phyloP scores from a whole-genome alignment of 2,329 filamentous ascomycete genomes.

The Drechslerella dactyloides region DNA sequence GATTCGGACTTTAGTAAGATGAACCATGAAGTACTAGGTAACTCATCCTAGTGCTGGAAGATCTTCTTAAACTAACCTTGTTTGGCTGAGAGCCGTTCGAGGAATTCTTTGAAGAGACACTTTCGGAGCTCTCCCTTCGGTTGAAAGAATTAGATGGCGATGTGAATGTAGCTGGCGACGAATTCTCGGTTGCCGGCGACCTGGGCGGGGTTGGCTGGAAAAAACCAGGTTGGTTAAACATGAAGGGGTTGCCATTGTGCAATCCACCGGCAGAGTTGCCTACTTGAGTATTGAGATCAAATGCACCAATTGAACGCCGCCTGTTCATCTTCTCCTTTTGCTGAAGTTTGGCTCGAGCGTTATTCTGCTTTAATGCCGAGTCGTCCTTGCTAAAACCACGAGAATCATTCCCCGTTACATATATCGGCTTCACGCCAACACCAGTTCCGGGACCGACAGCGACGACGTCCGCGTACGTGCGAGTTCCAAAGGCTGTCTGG shows the following conservation, averaged over 20 bases:
- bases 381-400: slow-evolving; percentile 53
- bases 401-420: slow-evolving; percentile 23
- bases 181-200: slow-evolving; percentile 42
- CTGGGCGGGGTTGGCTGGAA: slow-evolving; percentile 46
- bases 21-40: background rate
- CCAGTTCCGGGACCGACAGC: slow-evolving; percentile 53
- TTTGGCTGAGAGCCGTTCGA: slow-evolving; percentile 41
- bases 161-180: slow-evolving; percentile 42
- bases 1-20: background rate
- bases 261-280: slow-evolving; percentile 44
- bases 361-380: slow-evolving; percentile 31
- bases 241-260: slow-evolving; percentile 47
- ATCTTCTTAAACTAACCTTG: slow-evolving; percentile 16
- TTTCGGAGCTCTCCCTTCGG: slow-evolving; percentile 42
- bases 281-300: slow-evolving; percentile 49
- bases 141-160: slow-evolving; percentile 39
- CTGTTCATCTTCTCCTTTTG: slow-evolving; percentile 53
- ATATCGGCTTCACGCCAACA: slow-evolving; percentile 51
- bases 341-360: slow-evolving; percentile 33
- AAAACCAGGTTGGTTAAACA: slow-evolving; percentile 48
- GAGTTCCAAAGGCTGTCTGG: slow-evolving; percentile 64
- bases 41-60: too few relatives aligned
- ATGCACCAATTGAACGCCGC: slow-evolving; percentile 54
- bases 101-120: slow-evolving; percentile 42
- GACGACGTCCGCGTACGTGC: slow-evolving; percentile 65